phyloP scores from a whole-genome alignment of 1,284 basidiomycete genomes.

The Cutaneotrichosporon sp. region DNA sequence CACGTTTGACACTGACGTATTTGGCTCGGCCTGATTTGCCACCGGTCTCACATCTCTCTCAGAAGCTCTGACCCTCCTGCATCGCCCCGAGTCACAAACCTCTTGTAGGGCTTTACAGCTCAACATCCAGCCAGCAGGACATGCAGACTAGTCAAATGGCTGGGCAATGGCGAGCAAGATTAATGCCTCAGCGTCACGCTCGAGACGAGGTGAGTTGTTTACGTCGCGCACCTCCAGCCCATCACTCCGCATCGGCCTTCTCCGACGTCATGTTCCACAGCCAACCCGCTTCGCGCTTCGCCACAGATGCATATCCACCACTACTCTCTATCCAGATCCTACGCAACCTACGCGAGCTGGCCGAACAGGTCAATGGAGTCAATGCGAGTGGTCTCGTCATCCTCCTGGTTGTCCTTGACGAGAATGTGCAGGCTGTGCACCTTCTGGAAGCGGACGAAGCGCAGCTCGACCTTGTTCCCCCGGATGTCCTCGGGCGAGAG shows the following conservation, averaged over 20 bases:
- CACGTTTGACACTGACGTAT: no score
- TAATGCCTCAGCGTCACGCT: background rate
- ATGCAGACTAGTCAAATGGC: background rate
- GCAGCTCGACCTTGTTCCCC: conserved; percentile 64
- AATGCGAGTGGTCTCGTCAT: conserved; percentile 71
- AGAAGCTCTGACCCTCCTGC: background rate
- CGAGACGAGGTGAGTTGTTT: background rate
- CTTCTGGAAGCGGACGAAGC: conserved; percentile 75
- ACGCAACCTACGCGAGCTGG: conserved; percentile 7
- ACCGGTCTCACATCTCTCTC: background rate
- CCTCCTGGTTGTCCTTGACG: conserved; percentile 72
- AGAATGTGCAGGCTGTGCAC: conserved; percentile 76
- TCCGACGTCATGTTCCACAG: background rate
- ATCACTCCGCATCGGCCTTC: conserved; percentile 1
- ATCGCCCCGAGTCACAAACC: background rate
- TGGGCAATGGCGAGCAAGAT: background rate
- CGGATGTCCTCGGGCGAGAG: conserved; percentile 52
- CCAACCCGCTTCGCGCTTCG: background rate
- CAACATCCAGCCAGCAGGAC: background rate
- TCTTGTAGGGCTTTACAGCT: background rate
- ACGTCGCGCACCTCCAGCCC: background rate
- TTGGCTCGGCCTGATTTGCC: background rate
- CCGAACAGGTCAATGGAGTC: conserved; percentile 75
- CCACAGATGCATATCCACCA: background rate
- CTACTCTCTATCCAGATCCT: background rate